Evolutionary conservation across 768 basidiomycete species (phyloP).

Genomic region (Naganishia onofrii): DNA sequence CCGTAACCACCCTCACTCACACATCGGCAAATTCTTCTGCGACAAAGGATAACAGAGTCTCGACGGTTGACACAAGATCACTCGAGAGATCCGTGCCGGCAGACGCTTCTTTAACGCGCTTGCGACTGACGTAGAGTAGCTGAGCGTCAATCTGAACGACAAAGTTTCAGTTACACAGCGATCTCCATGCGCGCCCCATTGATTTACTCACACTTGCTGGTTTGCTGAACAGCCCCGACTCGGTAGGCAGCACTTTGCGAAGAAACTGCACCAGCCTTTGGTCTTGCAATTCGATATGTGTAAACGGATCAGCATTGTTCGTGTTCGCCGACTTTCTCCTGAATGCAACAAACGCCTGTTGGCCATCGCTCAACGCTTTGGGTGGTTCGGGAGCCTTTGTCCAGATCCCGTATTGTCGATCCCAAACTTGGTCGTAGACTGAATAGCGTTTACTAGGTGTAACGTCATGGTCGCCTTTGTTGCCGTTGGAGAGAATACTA

Average conservation of each 20-base stretch:
- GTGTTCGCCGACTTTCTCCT: slow-evolving; percentile 7
- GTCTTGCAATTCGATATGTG: slow-evolving; percentile 1
- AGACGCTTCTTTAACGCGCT: not conserved
- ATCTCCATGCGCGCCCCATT: too few species aligned
- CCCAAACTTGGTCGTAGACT: slow-evolving; percentile 2
- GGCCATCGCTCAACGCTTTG: not conserved
- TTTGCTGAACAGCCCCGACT: not conserved
- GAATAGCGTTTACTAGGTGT: not conserved
- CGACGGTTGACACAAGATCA: not conserved
- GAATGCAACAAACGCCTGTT: not conserved
- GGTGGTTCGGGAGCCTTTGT: slow-evolving; percentile 1
- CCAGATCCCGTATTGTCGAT: slow-evolving; percentile 12
- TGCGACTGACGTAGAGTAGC: slow-evolving; percentile 10
- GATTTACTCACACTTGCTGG: slow-evolving; percentile 11
- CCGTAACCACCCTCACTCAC: slow-evolving; percentile 3
- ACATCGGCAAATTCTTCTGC: slow-evolving; percentile 9
- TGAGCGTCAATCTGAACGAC: slow-evolving; percentile 3
- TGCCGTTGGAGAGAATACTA: not conserved
- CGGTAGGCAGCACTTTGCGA: slow-evolving; percentile 7
- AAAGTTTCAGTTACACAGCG: too few species aligned
- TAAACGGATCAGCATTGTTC: slow-evolving; percentile 6
- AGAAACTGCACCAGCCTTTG: slow-evolving; percentile 13
- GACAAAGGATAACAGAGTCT: slow-evolving; percentile 1
- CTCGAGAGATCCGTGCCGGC: not conserved
- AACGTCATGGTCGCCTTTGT: not conserved